Conservation (phyloP, 257 asterid genomes). For the Penstemon eatonii region DNA sequence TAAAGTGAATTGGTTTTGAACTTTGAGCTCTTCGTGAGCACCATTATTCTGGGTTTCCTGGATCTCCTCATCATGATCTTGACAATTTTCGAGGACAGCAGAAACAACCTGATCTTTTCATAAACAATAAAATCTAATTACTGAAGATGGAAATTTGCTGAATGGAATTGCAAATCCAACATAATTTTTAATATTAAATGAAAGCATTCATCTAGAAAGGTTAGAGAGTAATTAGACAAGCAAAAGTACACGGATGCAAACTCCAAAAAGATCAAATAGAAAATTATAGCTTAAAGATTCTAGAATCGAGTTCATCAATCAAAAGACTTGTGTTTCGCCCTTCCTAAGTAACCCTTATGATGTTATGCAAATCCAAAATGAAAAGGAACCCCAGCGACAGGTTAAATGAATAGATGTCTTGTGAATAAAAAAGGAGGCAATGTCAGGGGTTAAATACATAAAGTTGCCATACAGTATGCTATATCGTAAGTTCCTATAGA, state of each 20-base stretch:
- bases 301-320: neutral
- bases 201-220: neutral
- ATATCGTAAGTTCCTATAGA: neutral
- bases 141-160: conserved; percentile 27
- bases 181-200: conserved; percentile 4
- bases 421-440: neutral
- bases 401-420: neutral
- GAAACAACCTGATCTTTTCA: conserved; percentile 74
- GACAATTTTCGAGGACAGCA: conserved; percentile 67
- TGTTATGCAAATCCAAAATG: neutral
- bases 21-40: conserved; percentile 36
- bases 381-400: neutral
- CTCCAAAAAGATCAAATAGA: conserved; percentile 22
- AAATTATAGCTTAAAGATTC: conserved; percentile 7
- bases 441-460: conserved; percentile 11
- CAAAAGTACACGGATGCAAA: conserved; percentile 10
- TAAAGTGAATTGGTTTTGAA: conserved; percentile 35
- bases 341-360: conserved; percentile 23
- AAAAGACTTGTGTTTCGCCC: neutral
- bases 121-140: conserved; percentile 36
- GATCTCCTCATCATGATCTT: conserved; percentile 39
- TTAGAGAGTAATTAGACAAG: conserved; percentile 14
- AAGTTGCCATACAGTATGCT: neutral
- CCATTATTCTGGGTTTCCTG: conserved; percentile 36
- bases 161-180: conserved; percentile 20